phyloP scores from a whole-genome alignment of 2,329 filamentous ascomycete genomes.

The Fusarium veterinarium region DNA sequence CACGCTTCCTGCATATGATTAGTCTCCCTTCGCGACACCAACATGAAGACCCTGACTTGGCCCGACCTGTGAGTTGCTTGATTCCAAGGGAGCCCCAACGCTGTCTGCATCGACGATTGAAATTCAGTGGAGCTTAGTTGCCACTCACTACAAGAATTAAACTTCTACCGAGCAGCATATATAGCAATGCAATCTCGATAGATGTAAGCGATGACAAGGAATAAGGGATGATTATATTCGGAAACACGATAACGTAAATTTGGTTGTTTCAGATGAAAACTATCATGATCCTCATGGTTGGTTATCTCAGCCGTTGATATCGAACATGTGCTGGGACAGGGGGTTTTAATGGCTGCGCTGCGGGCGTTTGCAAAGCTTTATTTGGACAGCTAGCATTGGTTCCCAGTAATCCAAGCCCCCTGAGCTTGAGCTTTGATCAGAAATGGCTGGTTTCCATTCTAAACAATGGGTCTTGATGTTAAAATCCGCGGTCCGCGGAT shows the following conservation, averaged over 20 bases:
- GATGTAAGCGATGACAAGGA: background rate
- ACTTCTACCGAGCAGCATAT: background rate
- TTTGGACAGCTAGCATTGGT: conserved; percentile 34
- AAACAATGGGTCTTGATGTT: background rate
- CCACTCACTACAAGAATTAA: background rate
- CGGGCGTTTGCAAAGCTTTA: conserved; percentile 39
- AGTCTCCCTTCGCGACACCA: background rate
- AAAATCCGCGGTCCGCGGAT: background rate
- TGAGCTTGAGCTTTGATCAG: conserved; percentile 27
- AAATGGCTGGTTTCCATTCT: background rate
- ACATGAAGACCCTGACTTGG: background rate
- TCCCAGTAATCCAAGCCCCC: conserved; percentile 1
- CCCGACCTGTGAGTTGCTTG: conserved; percentile 2
- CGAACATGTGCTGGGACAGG: conserved; percentile 10
- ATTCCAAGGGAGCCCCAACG: conserved; percentile 5
- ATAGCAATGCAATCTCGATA: background rate
- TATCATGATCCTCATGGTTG: background rate
- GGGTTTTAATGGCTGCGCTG: conserved; percentile 22
- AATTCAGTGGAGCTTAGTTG: conserved; percentile 9
- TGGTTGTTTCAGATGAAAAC: conserved; percentile 26
- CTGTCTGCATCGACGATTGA: conserved; percentile 15
- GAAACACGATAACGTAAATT: conserved; percentile 14
- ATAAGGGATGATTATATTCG: conserved; percentile 1
- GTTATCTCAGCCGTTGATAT: conserved; percentile 14
- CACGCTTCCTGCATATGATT: background rate